These are phyloP conservation scores for Rhexocercosporidium sp. DNA, from an alignment of 2,329 filamentous ascomycete species.

Conservation along the genomic window DNA sequence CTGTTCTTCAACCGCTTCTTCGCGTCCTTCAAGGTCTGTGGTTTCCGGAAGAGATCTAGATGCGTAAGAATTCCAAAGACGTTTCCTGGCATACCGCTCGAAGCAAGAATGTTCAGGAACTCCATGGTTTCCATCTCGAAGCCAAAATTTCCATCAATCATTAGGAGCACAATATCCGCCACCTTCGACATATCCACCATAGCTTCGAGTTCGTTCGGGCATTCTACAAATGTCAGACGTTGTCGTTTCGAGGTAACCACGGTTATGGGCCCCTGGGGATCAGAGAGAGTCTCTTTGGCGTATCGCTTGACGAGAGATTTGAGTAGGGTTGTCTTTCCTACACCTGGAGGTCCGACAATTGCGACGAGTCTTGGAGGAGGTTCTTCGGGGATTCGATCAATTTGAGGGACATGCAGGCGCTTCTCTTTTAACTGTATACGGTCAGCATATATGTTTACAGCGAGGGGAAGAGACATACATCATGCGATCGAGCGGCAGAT, in stretches of 20 bases:
- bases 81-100: slow-evolving; percentile 97
- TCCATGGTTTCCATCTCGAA: slow-evolving; percentile 99
- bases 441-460: slow-evolving; percentile 20
- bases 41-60: slow-evolving; percentile 93
- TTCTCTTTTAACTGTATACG: slow-evolving; percentile 82
- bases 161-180: slow-evolving; percentile 93
- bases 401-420: slow-evolving; percentile 91
- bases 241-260: slow-evolving; percentile 96
- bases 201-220: slow-evolving; percentile 91
- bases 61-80: slow-evolving; percentile 97
- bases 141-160: slow-evolving; percentile 98
- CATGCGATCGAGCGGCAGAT: slow-evolving; percentile 56
- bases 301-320: slow-evolving; percentile 95
- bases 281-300: slow-evolving; percentile 90
- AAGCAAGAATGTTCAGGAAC: slow-evolving; percentile 91
- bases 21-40: slow-evolving; percentile 86
- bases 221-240: slow-evolving; percentile 94
- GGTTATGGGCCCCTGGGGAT: slow-evolving; percentile 90
- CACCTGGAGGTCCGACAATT: slow-evolving; percentile 93
- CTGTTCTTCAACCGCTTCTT: slow-evolving; percentile 97
- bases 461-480: slow-evolving; percentile 47
- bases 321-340: slow-evolving; percentile 93
- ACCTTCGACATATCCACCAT: slow-evolving; percentile 99
- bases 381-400: slow-evolving; percentile 95
- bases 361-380: slow-evolving; percentile 90